Evolutionary conservation across 2,329 filamentous ascomycete species (phyloP).

Genomic region (Neofusicoccum laricinum): DNA sequence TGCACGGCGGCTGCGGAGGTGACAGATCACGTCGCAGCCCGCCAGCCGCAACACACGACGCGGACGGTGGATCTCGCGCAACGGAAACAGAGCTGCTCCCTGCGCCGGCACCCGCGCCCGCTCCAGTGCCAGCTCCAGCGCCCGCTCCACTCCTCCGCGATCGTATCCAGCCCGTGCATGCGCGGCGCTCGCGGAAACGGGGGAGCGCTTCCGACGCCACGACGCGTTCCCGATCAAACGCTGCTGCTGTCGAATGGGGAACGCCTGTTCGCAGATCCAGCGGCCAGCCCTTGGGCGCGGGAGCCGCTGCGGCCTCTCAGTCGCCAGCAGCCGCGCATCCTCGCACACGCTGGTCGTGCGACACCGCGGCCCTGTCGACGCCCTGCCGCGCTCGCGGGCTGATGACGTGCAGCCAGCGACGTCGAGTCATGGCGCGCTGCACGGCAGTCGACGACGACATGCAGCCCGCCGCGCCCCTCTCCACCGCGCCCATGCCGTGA

Average conservation of each 20-base stretch:
- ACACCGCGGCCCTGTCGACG: not conserved
- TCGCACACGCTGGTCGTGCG: not conserved
- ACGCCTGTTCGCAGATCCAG: slow-evolving; percentile 12
- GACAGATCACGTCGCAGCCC: not conserved
- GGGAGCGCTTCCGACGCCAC: slow-evolving; percentile 6
- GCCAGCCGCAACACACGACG: no score
- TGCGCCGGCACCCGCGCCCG: not conserved
- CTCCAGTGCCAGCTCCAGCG: not conserved
- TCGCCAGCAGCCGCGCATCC: not conserved
- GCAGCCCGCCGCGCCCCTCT: not conserved
- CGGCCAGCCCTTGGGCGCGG: not conserved
- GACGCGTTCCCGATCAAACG: not conserved
- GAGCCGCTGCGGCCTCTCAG: not conserved
- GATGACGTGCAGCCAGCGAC: slow-evolving; percentile 3
- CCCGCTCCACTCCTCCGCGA: not conserved
- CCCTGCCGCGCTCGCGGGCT: not conserved
- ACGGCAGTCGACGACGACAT: not conserved
- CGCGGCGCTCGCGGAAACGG: slow-evolving; percentile 6
- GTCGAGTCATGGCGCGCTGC: not conserved
- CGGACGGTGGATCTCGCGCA: not conserved
- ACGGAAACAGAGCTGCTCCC: not conserved
- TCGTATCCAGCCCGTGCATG: not conserved
- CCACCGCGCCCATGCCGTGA: not conserved
- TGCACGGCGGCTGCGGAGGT: not conserved
- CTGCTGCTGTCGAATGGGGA: not conserved